Conservation (phyloP, 1,284 basidiomycete genomes). For the Cryptococcus wingfieldii region DNA sequence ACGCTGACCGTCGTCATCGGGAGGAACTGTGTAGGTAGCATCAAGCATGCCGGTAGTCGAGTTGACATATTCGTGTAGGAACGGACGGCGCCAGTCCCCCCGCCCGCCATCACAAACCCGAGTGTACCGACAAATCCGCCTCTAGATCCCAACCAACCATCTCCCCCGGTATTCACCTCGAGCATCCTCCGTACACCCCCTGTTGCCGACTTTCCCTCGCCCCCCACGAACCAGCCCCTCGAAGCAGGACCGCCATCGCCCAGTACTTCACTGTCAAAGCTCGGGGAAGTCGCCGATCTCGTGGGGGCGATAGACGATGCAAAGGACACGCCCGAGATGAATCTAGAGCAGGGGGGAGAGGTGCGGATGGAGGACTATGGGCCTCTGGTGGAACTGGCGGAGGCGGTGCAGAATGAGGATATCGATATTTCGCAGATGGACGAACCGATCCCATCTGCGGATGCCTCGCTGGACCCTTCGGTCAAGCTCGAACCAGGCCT, state of each 20-base stretch:
- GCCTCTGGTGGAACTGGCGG: conserved; percentile 12
- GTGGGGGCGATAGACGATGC: background rate
- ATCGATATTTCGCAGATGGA: background rate
- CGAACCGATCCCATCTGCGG: background rate
- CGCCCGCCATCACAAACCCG: conserved; percentile 33
- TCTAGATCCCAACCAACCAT: conserved; percentile 17
- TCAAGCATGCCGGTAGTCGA: background rate
- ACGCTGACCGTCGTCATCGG: conserved; percentile 47
- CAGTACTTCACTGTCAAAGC: conserved; percentile 1
- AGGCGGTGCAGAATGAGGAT: conserved; percentile 14
- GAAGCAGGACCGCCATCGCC: conserved; percentile 9
- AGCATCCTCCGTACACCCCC: conserved; percentile 13
- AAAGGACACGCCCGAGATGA: background rate
- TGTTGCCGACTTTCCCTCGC: conserved; percentile 15
- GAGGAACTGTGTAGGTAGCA: conserved; percentile 39
- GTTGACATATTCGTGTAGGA: conserved; percentile 14
- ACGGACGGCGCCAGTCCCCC: conserved; percentile 21
- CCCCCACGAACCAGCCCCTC: conserved; percentile 8
- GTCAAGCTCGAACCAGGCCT: conserved; percentile 13
- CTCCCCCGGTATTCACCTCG: conserved; percentile 2
- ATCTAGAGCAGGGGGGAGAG: background rate
- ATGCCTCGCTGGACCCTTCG: no score
- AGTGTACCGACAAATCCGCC: conserved; percentile 28
- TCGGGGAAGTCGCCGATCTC: background rate
- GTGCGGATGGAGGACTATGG: conserved; percentile 11